Evolutionary conservation across 805 yeast genomes (phyloP).

Genomic region (Candida manassasensis): DNA sequence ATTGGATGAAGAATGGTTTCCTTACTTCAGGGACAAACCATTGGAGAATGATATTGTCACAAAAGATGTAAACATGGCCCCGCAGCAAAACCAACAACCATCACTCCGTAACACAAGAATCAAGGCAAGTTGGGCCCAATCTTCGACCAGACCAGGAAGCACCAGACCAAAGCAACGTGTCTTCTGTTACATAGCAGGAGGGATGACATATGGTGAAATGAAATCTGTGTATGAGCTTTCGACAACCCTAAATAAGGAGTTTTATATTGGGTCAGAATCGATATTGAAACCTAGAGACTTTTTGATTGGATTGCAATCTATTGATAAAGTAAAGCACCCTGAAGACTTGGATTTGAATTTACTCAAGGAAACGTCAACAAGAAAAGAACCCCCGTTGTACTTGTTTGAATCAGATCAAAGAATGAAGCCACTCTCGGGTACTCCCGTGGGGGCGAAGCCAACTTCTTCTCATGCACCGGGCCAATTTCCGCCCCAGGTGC

Average conservation of each 20-base stretch:
- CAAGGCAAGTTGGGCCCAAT: slow-evolving; percentile 72
- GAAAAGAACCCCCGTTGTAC: slow-evolving; percentile 38
- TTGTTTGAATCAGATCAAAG: slow-evolving; percentile 30
- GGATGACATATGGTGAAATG: slow-evolving; percentile 77
- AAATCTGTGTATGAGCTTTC: slow-evolving; percentile 72
- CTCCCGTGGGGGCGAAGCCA: not conserved
- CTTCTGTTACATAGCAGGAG: slow-evolving; percentile 84
- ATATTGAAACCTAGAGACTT: slow-evolving; percentile 54
- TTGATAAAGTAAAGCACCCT: slow-evolving; percentile 36
- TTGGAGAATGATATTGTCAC: slow-evolving; percentile 41
- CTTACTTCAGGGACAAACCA: slow-evolving; percentile 74
- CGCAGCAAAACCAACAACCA: slow-evolving; percentile 5
- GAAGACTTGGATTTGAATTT: slow-evolving; percentile 38
- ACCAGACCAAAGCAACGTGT: slow-evolving; percentile 54
- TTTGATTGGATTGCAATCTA: slow-evolving; percentile 38
- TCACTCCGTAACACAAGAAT: slow-evolving; percentile 69
- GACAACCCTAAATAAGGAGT: slow-evolving; percentile 57
- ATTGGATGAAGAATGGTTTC: slow-evolving; percentile 58
- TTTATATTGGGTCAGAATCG: slow-evolving; percentile 78
- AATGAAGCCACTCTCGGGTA: not conserved
- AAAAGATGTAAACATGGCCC: slow-evolving; percentile 6
- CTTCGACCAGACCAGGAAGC: slow-evolving; percentile 8
- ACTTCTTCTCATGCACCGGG: slow-evolving; percentile 7
- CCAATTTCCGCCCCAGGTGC: slow-evolving; percentile 6
- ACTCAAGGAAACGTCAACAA: slow-evolving; percentile 21